These are phyloP conservation scores for Nymphaea colorata DNA, from an alignment of 164 flowering plant genomes.

Conservation along the genomic window DNA sequence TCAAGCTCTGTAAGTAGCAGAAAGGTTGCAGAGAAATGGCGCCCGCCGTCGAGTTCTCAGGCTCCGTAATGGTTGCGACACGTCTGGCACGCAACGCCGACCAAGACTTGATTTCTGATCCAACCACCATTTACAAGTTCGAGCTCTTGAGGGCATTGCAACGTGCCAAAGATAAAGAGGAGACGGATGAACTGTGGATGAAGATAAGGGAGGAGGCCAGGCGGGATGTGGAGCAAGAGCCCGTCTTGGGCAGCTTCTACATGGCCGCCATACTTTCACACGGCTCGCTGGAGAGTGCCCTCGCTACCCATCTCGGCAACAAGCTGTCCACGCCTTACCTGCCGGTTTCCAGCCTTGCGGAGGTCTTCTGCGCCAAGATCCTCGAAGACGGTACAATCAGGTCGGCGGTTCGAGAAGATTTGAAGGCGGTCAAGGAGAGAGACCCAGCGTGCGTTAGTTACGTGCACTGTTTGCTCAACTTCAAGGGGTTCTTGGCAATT, in stretches of 20 bases:
- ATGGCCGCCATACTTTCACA: constrained; percentile 31
- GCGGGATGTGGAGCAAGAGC: constrained; percentile 38
- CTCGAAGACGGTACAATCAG: constrained; percentile 24
- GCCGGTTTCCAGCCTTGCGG: constrained; percentile 24
- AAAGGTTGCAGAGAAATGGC: neutral
- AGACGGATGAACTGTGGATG: constrained; percentile 29
- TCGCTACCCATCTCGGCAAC: constrained; percentile 36
- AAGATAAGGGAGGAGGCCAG: constrained; percentile 43
- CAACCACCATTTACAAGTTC: neutral
- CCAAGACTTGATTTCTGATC: neutral
- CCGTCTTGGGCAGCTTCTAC: constrained; percentile 39
- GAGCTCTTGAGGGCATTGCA: neutral
- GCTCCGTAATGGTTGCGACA: neutral
- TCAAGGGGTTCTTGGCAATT: constrained; percentile 66
- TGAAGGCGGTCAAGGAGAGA: constrained; percentile 52
- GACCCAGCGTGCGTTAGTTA: constrained; percentile 71
- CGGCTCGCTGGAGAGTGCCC: constrained; percentile 33
- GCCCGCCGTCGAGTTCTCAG: neutral
- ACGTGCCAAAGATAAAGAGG: neutral
- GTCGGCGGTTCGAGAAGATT: constrained; percentile 30
- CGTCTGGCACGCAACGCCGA: neutral
- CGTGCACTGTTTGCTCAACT: constrained; percentile 59
- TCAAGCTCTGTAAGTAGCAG: neutral
- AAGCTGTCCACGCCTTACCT: constrained; percentile 33
- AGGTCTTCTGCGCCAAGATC: constrained; percentile 30